A percentile compares a stretch with the other conserved stretches of the same genome.
Evolutionary conservation across 345 rosid genomes (phyloP).

Genomic region (Turritis glabra): DNA sequence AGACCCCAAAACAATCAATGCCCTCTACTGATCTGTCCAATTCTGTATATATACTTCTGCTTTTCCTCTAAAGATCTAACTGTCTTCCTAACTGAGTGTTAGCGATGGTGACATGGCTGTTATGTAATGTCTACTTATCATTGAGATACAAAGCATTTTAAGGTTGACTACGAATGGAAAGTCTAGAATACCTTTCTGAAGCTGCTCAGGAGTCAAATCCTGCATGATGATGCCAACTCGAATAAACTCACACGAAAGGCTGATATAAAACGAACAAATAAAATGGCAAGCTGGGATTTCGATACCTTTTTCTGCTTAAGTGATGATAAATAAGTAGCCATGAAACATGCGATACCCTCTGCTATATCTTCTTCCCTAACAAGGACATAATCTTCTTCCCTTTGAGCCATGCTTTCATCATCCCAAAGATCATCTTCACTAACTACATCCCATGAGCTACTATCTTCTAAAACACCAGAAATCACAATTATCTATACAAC

Average conservation of each 20-base stretch:
- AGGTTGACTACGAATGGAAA: not conserved
- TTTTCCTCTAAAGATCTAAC: not conserved
- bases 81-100: not conserved
- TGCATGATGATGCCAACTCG: conserved; percentile 20
- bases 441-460: conserved; percentile 76
- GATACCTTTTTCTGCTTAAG: conserved; percentile 76
- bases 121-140: not conserved
- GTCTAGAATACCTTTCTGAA: conserved; percentile 61
- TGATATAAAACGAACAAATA: not conserved
- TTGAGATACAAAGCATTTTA: not conserved
- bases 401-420: conserved; percentile 44
- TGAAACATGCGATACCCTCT: conserved; percentile 80
- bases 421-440: conserved; percentile 73
- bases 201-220: conserved; percentile 82
- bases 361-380: conserved; percentile 90
- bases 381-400: conserved; percentile 70
- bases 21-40: not conserved
- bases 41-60: not conserved
- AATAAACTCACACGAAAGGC: not conserved
- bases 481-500: not conserved
- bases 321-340: conserved; percentile 78
- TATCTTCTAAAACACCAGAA: conserved; percentile 42
- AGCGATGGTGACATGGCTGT: not conserved
- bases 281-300: not conserved
- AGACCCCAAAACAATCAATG: not conserved